Base-by-base conservation (phyloP, 441 rosid genomes). In the Geranium incanum region DNA sequence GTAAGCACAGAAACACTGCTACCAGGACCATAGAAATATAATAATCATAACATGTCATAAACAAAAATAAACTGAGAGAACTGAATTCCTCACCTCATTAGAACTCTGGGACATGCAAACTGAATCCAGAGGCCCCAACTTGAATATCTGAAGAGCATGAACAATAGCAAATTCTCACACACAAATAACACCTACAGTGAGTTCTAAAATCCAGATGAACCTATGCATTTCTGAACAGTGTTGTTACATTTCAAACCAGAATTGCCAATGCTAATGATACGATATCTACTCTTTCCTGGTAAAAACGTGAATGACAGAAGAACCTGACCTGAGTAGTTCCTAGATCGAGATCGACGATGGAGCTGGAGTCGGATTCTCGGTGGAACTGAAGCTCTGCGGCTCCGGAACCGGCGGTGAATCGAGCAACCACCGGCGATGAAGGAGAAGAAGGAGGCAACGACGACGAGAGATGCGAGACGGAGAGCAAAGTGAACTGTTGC, bases 71-170 rank as follows among this genome's bases (percentile, higher is more conserved):
- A 74, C 36, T 43, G 60, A 52, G 19, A 2, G 4, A 52, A 52
- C 55, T 23, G 72, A 16, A 55, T 9, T 28, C 38, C 59, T 3
- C 79, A 91, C 98, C 89, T 86, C 93, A 21, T 87, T 81, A 37
- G 84, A 79, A 76, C 75, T 68, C 72, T 83, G 82, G 21, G 79
- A 75, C 74, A 93, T 41, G 82, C 96, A 91, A 71, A 91, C 74
- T 59, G 88, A 89, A 71, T 77, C 86, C 48, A 79, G 69, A 13
- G 89, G 88, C 65, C 92, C 92, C 71, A 93, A 77, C 83, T 87
- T 88, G 82, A 88, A 84, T 69, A 93, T 72, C 98, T 93, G 84
- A 74, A 67, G 36, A 77, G 73, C 60, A 79, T 9, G 71, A 73
- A 37, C 65, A 52, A 5, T 3, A 13, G 60, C 21, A 52, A 16